Percentiles rank a stretch among this genome's conserved stretches.
phyloP scores from a whole-genome alignment of 2,329 filamentous ascomycete species.

The Teratosphaeria zuluensis region DNA sequence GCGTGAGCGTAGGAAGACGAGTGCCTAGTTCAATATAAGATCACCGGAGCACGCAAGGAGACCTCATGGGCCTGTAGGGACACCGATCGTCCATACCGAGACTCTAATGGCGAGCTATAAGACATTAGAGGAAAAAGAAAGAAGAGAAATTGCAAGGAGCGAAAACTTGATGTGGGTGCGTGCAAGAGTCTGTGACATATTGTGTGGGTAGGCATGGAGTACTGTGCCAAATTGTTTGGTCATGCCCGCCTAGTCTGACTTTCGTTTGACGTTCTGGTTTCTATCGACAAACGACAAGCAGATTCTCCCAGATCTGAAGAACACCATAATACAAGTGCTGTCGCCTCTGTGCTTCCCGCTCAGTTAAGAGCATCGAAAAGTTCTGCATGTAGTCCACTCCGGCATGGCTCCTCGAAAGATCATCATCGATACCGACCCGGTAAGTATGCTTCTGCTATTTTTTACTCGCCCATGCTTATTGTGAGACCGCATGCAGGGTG shows the following conservation, averaged over 20 bases:
- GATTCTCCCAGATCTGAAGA: not conserved
- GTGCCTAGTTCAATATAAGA: constrained; percentile 56
- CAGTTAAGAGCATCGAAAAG: too few species aligned
- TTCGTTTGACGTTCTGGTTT: not conserved
- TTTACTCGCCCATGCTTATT: not conserved
- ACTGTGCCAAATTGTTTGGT: not conserved
- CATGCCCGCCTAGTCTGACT: not conserved
- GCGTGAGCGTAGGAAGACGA: not conserved
- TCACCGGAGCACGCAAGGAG: constrained; percentile 94
- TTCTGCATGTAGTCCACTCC: not conserved
- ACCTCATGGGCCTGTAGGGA: constrained; percentile 74
- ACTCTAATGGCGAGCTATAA: constrained; percentile 96
- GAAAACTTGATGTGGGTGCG: not conserved
- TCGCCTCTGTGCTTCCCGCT: not conserved
- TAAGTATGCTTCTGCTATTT: constrained; percentile 28
- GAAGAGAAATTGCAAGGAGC: constrained; percentile 1
- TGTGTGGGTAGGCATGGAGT: not conserved
- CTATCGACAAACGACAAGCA: not conserved
- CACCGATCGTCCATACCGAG: constrained; percentile 90
- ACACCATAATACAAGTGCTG: not conserved
- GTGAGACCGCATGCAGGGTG: constrained; percentile 41
- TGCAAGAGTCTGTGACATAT: not conserved
- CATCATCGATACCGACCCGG: constrained; percentile 95
- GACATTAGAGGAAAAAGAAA: constrained; percentile 57
- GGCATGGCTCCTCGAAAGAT: constrained; percentile 50